A percentile compares a stretch with the other conserved stretches of the same genome.
phyloP scores from a whole-genome alignment of 257 asterid species.

The Echium plantagineum region DNA sequence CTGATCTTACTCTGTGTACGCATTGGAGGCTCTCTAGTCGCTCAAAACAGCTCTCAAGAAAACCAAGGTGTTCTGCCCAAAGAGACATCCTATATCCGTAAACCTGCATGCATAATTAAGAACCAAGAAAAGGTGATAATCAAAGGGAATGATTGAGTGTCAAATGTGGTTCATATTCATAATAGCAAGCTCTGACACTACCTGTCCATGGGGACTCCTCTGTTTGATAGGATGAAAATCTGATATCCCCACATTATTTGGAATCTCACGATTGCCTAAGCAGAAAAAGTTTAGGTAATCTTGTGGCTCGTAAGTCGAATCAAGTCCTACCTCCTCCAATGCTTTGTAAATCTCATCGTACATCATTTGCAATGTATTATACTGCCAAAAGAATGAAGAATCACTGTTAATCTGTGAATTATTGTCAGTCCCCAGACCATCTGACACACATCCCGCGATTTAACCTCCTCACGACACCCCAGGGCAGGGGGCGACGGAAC shows the following conservation, averaged over 20 bases:
- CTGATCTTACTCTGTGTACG: slow-evolving; percentile 50
- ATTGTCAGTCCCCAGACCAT: too few relatives aligned
- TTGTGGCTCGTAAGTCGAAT: slow-evolving; percentile 62
- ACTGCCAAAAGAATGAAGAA: slow-evolving; percentile 28
- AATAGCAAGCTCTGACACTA: slow-evolving; percentile 11
- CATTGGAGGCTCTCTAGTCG: slow-evolving; percentile 67
- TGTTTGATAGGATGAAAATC: slow-evolving; percentile 19
- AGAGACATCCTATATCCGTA: slow-evolving; percentile 87
- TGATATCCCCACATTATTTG: slow-evolving; percentile 10
- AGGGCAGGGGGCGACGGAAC: too few relatives aligned
- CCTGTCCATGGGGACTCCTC: slow-evolving; percentile 67
- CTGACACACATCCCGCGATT: too few relatives aligned
- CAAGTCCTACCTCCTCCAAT: slow-evolving; percentile 63
- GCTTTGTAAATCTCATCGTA: slow-evolving; percentile 71
- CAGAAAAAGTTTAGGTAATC: slow-evolving; percentile 85
- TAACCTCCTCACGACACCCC: too few relatives aligned
- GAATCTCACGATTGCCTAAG: slow-evolving; percentile 78
- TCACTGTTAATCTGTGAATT: too few relatives aligned
- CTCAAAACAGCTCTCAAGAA: slow-evolving; percentile 52
- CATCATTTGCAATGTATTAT: slow-evolving; percentile 98
- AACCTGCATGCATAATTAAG: slow-evolving; percentile 27
- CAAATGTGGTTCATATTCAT: too few relatives aligned
- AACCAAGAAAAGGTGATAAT: too few relatives aligned
- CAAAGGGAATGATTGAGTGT: too few relatives aligned
- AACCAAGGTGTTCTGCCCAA: slow-evolving; percentile 89